Percentiles rank a stretch among this genome's conserved stretches.
These are phyloP conservation scores for Aureobasidium lini DNA, from an alignment of 2,329 filamentous ascomycete species.

Conservation along the genomic window DNA sequence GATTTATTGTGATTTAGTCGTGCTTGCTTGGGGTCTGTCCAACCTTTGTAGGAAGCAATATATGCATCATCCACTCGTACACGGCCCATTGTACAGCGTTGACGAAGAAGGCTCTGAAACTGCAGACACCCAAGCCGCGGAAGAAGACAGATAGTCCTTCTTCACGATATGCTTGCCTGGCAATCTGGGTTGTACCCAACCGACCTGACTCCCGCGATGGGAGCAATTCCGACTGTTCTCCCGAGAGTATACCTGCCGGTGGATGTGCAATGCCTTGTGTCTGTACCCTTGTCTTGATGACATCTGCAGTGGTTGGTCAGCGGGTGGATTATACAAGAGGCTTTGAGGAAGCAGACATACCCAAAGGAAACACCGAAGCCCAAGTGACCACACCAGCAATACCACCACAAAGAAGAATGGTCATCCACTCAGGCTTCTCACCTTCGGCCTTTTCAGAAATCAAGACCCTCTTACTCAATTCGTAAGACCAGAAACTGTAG, in stretches of 20 bases:
- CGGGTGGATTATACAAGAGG: background rate
- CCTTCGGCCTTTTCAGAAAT: constrained; percentile 19
- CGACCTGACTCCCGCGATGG: constrained; percentile 17
- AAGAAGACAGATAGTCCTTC: constrained; percentile 74
- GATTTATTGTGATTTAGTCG: background rate
- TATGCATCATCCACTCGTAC: constrained; percentile 19
- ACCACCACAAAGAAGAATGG: constrained; percentile 67
- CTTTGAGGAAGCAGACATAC: constrained; percentile 18
- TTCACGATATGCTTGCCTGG: constrained; percentile 58
- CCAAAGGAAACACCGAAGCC: constrained; percentile 79
- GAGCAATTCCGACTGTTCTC: constrained; percentile 12
- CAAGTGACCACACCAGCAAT: constrained; percentile 82
- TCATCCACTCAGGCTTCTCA: constrained; percentile 17
- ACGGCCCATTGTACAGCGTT: constrained; percentile 90
- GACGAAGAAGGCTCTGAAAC: constrained; percentile 77
- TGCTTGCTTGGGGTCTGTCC: background rate
- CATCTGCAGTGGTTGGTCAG: constrained; percentile 44
- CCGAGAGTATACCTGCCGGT: constrained; percentile 15
- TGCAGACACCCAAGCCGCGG: constrained; percentile 74
- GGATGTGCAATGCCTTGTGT: constrained; percentile 46
- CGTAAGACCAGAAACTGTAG: constrained; percentile 76
- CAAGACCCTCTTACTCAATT: constrained; percentile 59
- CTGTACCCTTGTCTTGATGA: constrained; percentile 89
- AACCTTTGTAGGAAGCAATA: background rate
- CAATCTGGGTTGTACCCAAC: constrained; percentile 55